Percentiles rank a stretch among this genome's conserved stretches.
phyloP scores from a whole-genome alignment of 495 filamentous ascomycete species.

The Neurospora africana region DNA sequence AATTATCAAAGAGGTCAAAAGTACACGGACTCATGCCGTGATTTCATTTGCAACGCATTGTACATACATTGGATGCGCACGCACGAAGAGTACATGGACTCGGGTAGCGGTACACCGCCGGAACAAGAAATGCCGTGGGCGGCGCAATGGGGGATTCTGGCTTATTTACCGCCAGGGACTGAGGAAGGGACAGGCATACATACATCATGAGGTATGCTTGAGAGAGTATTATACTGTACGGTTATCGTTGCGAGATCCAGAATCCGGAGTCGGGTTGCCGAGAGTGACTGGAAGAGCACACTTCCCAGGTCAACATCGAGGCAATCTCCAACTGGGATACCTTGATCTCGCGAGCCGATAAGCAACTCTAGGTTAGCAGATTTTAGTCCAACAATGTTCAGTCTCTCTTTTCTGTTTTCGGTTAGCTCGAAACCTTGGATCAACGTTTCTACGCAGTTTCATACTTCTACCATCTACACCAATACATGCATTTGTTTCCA shows the following conservation, averaged over 20 bases:
- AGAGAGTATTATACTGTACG: background rate
- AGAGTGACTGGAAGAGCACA: background rate
- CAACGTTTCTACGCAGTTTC: background rate
- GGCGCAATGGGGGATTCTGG: background rate
- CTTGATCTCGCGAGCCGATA: background rate
- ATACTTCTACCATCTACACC: background rate
- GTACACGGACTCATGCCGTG: background rate
- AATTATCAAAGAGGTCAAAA: background rate
- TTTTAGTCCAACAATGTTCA: background rate
- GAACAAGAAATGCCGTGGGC: background rate
- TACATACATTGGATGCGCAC: background rate
- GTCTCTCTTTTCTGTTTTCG: background rate
- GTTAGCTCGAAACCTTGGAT: background rate
- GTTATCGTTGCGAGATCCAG: background rate
- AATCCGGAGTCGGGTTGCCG: background rate
- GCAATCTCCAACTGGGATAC: background rate
- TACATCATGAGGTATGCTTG: background rate
- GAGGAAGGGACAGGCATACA: background rate
- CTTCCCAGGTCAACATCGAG: background rate
- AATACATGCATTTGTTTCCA: background rate
- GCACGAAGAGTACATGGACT: background rate
- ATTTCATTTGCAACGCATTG: background rate
- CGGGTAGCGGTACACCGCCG: background rate
- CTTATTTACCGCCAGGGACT: background rate
- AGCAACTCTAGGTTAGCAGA: background rate